Base-by-base conservation (phyloP, 2,329 filamentous ascomycete genomes). In the Colletotrichum tofieldiae region DNA sequence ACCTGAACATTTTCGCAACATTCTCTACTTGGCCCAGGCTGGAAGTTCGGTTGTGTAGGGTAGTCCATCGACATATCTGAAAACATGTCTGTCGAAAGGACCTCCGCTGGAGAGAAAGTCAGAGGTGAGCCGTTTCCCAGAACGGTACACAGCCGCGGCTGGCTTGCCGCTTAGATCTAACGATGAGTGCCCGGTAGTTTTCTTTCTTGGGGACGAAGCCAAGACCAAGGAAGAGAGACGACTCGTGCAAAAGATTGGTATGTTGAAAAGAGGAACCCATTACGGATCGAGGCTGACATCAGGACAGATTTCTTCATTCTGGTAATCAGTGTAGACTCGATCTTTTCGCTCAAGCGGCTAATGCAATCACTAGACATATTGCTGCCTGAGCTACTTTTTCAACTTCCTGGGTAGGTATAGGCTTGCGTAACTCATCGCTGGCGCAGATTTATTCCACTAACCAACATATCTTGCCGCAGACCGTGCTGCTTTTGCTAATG, bases 381-480 rank as follows among this genome's bases (percentile, higher is more conserved):
- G 78, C 26, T 82, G 80, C 47, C 32, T 80, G 1, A 81, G 79
- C 51, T 82, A 76, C 56, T 82, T 82, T 43, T 81, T 82, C 74
- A 81, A 82, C 63, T 78, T 60, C n/a, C 14, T 47, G 23, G 41
- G 58, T 60, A 32, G 9, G 5, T 5, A n/a, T 5, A 37, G 29
- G 5, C 51, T 54, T 8, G 26, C 23, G 62, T 80, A 54, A 18
- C 4, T 55, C 2, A 35, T 11, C 7, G 20, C 12, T 86, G 2
- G 84, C 76, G 76, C 18, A 16, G 73, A 45, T 9, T 37, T 18
- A 2, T 12, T 5, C n/a, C 9, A 9, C 41, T 18, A 14, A 9
- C 41, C 62, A 3, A 61, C 52, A 29, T 2, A 26, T 7, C 7
- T 32, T 32, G 26, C 0, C 26, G 5, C 23, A 73, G 72, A 73